Evolutionary conservation across 768 basidiomycete genomes (phyloP), one percentile per base, ranked within the genome.

Genomic region (Kwoniella dejecticola): DNA sequence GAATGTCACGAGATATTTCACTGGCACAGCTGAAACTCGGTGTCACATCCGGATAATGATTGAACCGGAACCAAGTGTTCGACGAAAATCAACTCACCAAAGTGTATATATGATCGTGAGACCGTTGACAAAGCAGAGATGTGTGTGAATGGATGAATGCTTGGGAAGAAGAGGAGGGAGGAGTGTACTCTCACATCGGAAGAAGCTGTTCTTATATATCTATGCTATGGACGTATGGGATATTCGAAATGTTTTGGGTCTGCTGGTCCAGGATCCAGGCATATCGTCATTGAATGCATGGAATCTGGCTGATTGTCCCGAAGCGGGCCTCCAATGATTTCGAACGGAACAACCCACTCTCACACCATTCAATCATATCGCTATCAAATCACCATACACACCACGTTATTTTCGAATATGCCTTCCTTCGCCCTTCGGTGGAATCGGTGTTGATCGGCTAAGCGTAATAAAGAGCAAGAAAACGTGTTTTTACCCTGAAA

Each of bases 251-350:
- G 8, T 17, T 8, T 38, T 38, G 8, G 17, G 8, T 17, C 36
- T 38, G 17, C 19, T 13, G 6, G 6, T 42, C 7, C 41, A 7
- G 11, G 19, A 19, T 5, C 7, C 6, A 19, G 41, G 41, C 10
- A 2, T 13, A 30, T 30, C 48, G 48, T 50, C 48, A 50, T 50
- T 17, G 19, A 50, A 26, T 13, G 23, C 10, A 26, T 6, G 26
- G 3, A 15, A 31, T 31, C 21, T 29, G 21, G 30, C 15, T 50
- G 29, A 30, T 30, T 24, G 13, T 29, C 48, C 8, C 17, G 48
- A 29, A 48, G 48, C 48, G 48, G 48, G 48, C 17, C 48, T 30
- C 48, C 48, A 50, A 24, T 42, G 10, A 50, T 50, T 50, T 50
- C 48, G 48, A 57, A 57, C 33, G 45, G 30, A 48, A 21, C 3